Evolutionary conservation across 2,329 filamentous ascomycete genomes (phyloP), one percentile per base, ranked within the genome.

Genomic region (Fusarium sulawesiense): DNA sequence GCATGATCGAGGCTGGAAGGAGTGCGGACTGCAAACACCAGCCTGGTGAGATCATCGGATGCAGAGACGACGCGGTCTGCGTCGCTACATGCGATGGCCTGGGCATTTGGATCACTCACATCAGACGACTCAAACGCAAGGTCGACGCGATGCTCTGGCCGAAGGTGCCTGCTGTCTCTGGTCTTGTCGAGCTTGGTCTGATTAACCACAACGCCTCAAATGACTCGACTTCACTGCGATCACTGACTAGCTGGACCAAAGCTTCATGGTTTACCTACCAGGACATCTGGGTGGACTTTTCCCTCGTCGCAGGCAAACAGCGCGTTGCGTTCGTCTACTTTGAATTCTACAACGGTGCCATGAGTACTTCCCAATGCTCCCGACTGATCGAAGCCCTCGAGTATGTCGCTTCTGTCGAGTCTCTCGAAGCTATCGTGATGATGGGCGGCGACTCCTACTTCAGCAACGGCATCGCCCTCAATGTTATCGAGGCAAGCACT

Each of bases 401-500:
- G 8, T 57, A 18, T 7, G 62, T 66, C 18, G 58, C n/a, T 14
- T 47, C 32, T 2, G 23, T 42, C 3, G 32, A 40, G 27, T 13
- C 49, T 16, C 27, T 66, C 4, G 18, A 66, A 23, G 57, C 62
- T 10, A 50, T 70, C 9, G 66, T 66, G 1, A 46, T 70, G 1
- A 70, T 64, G 67, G 67, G 67, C 2, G 66, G 66, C 13, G 57
- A 63, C n/a, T 66, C 67, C 1, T 66, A 70, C 51, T 70, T 70
- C 46, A 70, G 67, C 25, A 70, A 70, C 20, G 66, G 66, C 4
- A 70, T 70, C 6, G 66, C 66, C 4, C 67, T 70, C 46, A 70
- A 70, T 10, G 66, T 66, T 10, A 70, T 70, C 12, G 67, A 70
- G n/a, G 62, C 66, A 3, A 70, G 49, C 16, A 7, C 32, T 5